Base-by-base conservation (phyloP, 805 yeast genomes). In the Isabelozyma pseudorhagii region DNA sequence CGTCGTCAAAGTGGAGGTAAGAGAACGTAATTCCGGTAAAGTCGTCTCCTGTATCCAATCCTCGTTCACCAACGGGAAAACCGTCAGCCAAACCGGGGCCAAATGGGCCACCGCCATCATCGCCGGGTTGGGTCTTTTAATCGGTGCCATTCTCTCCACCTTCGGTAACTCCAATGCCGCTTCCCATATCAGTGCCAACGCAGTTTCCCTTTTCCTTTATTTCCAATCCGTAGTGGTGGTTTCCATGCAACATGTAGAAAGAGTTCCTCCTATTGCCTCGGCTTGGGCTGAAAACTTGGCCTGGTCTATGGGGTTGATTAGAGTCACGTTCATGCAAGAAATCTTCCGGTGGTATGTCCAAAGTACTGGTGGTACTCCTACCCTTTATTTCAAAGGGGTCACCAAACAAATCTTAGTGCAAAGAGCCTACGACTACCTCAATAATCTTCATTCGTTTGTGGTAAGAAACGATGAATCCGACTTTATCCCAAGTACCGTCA, bases 51-150 rank as follows among this genome's bases (percentile, higher is more conserved):
- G 97, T 64, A 75, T 90, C 49, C 93, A 87, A 62, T 83, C 89
- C 14, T 79, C 79, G 51, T 83, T 90, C 62, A 61, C 84, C 17
- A 90, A 90, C 63, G 90, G 92, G 38, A 87, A 84, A 59, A 84
- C 96, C 2, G 93, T 90, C 17, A 71, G 87, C 42, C 96, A 89
- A 62, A 75, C 80, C 2, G 88, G 88, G 56, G 91, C 86, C 50
- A 87, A 88, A 68, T 92, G 97, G 97, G 96, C 89, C 40, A 89
- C 97, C 15, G 97, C 97, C 1, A 85, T 86, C 17, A 75, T 91
- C 59, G 90, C 96, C 1, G 97, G 97, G 54, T 67, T 89, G 29
- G 97, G 97, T n/a, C 68, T 92, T 51, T 69, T 91, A 42, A 77
- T 85, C 14, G 88, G 96, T n/a, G 92, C 96, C 5, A 54, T 87